Base-by-base conservation (phyloP, 805 yeast genomes). In the Yamadazyma ubonensis region DNA sequence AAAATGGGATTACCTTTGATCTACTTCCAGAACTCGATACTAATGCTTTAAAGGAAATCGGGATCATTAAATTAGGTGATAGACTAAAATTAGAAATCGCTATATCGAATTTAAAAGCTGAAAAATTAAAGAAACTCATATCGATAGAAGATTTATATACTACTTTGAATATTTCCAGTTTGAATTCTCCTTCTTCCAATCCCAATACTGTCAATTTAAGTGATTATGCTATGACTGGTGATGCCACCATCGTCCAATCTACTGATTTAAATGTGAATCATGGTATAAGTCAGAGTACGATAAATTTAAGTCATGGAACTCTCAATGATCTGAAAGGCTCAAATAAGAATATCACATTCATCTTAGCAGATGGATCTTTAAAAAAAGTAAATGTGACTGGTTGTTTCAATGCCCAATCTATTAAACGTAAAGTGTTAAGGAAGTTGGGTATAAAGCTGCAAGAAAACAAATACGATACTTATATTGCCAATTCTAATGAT, bases 31-130 rank as follows among this genome's bases (percentile, higher is more conserved):
- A 79, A 43, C 62, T 81, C 31, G 96, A 86, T 52, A 69, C 74
- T 30, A 68, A 63, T 5, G 76, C 88, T 0, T 70, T 91, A 41
- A 76, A 73, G 34, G 93, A 83, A 41, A 56, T 93, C 8, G 96
- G 96, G 0, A 60, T 91, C 8, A 46, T 52, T n/a, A 83, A 78
- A 48, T 76, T 91, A 11, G 97, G 98, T 1, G 98, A 93, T 58
- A 67, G 96, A 19, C 67, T 91, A 15, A 68, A 83, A 20, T 60
- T 91, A 8, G 78, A 82, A 51, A 66, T 77, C 11, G 81, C 83
- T 15, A 69, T 86, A 3, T 66, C 73, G 21, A 58, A 66, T 29
- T 51, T 79, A 41, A 69, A 75, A 33, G 48, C 65, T 4, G 70
- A 62, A 35, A 56, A 42, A n/a, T 43, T 60, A 5, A 42, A 42